phyloP scores from a whole-genome alignment of 768 basidiomycete genomes.

The Calocera viscosa region DNA sequence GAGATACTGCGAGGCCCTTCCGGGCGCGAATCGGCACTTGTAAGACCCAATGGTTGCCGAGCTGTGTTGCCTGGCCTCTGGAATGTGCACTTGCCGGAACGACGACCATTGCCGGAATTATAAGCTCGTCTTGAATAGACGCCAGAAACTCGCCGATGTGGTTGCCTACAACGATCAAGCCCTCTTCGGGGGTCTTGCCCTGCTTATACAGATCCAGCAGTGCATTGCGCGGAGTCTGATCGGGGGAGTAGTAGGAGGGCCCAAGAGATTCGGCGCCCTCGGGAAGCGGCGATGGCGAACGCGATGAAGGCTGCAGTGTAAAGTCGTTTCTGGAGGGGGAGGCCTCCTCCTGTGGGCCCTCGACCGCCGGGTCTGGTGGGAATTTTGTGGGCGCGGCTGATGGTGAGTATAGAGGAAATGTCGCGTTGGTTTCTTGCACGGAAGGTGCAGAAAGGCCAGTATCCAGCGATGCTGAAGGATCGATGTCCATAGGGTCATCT shows the following conservation, averaged over 20 bases:
- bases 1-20: not conserved
- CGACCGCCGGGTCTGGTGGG: not conserved
- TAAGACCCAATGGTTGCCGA: not conserved
- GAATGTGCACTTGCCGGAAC: not conserved
- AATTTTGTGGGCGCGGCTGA: not conserved
- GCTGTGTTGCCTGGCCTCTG: not conserved
- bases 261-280: not conserved
- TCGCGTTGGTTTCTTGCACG: not conserved
- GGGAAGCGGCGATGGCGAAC: not conserved
- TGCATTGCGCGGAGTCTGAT: not conserved
- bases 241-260: not conserved
- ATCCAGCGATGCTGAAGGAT: not conserved
- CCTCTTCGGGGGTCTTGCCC: not conserved
- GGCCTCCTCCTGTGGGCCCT: not conserved
- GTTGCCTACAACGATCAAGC: not conserved
- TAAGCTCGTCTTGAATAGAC: not conserved
- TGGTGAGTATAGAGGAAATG: too few relatives aligned
- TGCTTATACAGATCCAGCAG: not conserved
- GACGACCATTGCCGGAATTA: not conserved
- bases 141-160: conserved; percentile 3
- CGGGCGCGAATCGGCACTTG: not conserved
- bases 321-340: not conserved
- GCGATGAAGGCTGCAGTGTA: not conserved
- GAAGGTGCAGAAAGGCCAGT: not conserved
- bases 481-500: not conserved